These are phyloP conservation scores for Acacia crassicarpa DNA, from an alignment of 306 rosid genomes.

Conservation along the genomic window DNA sequence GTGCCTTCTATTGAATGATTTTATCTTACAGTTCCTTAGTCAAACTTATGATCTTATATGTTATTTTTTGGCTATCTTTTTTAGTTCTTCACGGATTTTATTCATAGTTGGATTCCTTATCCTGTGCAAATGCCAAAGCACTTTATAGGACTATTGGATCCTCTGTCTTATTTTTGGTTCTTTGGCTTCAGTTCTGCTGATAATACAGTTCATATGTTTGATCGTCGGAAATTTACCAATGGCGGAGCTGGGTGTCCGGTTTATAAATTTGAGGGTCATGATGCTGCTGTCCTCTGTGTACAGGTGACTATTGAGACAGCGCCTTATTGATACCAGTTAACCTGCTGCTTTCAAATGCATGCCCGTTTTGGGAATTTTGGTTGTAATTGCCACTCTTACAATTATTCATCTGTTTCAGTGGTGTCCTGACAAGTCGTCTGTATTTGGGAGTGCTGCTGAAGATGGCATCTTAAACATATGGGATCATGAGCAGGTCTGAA, in stretches of 20 bases:
- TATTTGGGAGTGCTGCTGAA: slow-evolving; percentile 97
- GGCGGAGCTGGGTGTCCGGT: slow-evolving; percentile 74
- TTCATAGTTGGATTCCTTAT: background rate
- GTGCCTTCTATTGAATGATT: background rate
- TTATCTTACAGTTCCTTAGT: background rate
- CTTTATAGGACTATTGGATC: slow-evolving; percentile 8
- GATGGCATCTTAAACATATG: slow-evolving; percentile 89
- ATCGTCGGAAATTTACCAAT: slow-evolving; percentile 79
- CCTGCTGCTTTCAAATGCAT: background rate
- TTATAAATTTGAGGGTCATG: slow-evolving; percentile 84
- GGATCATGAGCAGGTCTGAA: slow-evolving; percentile 81
- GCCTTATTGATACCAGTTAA: background rate
- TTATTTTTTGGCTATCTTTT: background rate
- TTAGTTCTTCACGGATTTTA: background rate
- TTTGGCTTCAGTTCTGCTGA: slow-evolving; percentile 81
- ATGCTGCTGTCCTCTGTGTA: slow-evolving; percentile 91
- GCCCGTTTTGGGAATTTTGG: background rate
- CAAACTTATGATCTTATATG: slow-evolving; percentile 1
- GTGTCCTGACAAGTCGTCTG: slow-evolving; percentile 84
- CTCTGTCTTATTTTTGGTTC: slow-evolving; percentile 28
- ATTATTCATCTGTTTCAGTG: slow-evolving; percentile 62
- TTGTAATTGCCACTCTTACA: slow-evolving; percentile 20
- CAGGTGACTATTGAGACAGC: slow-evolving; percentile 53
- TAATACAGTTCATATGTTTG: slow-evolving; percentile 83
- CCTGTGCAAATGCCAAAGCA: slow-evolving; percentile 2